These are phyloP conservation scores for Sporothrix curviconia DNA, from an alignment of 2,329 filamentous ascomycete species.

Conservation along the genomic window DNA sequence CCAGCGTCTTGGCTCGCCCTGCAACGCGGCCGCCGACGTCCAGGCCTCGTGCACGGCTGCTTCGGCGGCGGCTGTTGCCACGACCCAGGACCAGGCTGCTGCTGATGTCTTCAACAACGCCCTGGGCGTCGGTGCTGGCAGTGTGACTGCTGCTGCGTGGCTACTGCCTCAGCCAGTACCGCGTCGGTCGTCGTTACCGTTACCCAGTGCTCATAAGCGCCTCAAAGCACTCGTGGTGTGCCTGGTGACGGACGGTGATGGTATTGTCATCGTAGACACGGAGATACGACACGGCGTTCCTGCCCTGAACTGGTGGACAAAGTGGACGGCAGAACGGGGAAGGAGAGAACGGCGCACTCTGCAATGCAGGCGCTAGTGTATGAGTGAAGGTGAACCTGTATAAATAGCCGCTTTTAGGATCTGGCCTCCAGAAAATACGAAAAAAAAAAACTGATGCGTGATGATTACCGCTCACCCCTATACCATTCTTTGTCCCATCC, in stretches of 20 bases:
- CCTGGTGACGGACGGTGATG: background rate
- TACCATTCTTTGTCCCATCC: no score
- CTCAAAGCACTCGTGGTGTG: background rate
- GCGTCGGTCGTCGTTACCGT: slow-evolving; percentile 21
- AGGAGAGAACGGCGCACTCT: background rate
- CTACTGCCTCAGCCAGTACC: slow-evolving; percentile 7
- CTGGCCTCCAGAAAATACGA: background rate
- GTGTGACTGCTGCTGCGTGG: slow-evolving; percentile 6
- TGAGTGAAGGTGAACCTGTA: background rate
- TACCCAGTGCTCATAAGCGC: slow-evolving; percentile 19
- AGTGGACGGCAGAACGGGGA: background rate
- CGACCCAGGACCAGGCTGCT: slow-evolving; percentile 27
- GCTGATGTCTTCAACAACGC: slow-evolving; percentile 30
- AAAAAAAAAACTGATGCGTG: background rate
- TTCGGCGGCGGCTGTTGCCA: slow-evolving; percentile 23
- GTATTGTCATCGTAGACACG: no score
- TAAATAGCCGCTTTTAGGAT: slow-evolving; percentile 1
- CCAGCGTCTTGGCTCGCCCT: slow-evolving; percentile 31
- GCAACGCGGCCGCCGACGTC: slow-evolving; percentile 27
- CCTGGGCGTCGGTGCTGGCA: slow-evolving; percentile 18
- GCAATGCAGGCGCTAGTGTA: background rate
- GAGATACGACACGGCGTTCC: no score
- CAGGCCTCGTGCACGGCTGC: slow-evolving; percentile 24
- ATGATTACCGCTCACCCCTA: background rate
- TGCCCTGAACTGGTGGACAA: background rate